A percentile compares a stretch with the other conserved stretches of the same genome.
Conservation (phyloP, 345 rosid genomes). For the Laguncularia racemosa region DNA sequence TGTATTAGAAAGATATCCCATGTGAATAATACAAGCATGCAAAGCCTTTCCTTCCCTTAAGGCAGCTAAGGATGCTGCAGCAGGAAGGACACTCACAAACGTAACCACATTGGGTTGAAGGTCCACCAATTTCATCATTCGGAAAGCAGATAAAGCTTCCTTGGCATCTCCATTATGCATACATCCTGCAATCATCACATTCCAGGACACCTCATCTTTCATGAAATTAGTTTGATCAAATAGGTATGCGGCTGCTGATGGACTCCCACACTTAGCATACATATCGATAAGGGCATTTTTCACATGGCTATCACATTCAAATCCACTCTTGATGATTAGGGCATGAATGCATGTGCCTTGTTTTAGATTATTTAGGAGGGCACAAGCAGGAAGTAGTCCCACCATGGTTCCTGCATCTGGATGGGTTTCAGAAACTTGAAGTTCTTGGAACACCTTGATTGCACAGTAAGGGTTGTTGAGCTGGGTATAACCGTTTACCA, state of each 20-base stretch:
- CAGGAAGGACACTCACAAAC: constrained; percentile 44
- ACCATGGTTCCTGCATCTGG: constrained; percentile 54
- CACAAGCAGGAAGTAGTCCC: constrained; percentile 40
- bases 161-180: constrained; percentile 42
- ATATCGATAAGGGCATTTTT: constrained; percentile 48
- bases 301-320: constrained; percentile 35
- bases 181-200: constrained; percentile 48
- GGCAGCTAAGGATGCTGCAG: constrained; percentile 28
- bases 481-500: constrained; percentile 43
- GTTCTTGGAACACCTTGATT: constrained; percentile 27
- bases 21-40: constrained; percentile 37
- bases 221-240: constrained; percentile 27
- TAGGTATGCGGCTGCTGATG: constrained; percentile 31
- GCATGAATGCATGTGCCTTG: constrained; percentile 41
- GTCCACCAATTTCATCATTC: constrained; percentile 34
- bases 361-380: constrained; percentile 27
- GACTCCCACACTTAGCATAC: constrained; percentile 49
- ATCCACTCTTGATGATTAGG: constrained; percentile 33
- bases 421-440: constrained; percentile 25
- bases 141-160: constrained; percentile 37
- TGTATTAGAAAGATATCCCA: constrained; percentile 29
- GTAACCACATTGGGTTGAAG: constrained; percentile 35
- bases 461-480: constrained; percentile 29
- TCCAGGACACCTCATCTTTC: constrained; percentile 48
- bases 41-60: constrained; percentile 38